Percentiles rank a stretch among this genome's conserved stretches.
Conservation (phyloP, 305 asterid species). For the Fraxinus albicans region DNA sequence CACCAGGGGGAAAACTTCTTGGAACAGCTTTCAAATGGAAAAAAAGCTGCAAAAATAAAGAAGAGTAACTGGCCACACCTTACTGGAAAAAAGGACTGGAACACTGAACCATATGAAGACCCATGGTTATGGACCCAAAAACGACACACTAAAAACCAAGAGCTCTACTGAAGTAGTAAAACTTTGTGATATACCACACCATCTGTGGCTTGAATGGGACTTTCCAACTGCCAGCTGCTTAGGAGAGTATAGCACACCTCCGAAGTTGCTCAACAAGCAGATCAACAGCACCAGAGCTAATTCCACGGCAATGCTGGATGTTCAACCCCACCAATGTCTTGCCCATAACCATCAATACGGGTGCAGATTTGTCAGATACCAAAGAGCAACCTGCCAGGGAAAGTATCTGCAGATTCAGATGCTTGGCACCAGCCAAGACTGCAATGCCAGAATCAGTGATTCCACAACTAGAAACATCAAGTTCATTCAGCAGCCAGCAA, state of each 20-base stretch:
- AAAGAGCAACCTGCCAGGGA: slow-evolving; percentile 62
- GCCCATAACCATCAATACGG: slow-evolving; percentile 51
- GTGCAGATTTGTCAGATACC: slow-evolving; percentile 58
- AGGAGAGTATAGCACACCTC: slow-evolving; percentile 82
- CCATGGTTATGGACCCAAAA: slow-evolving; percentile 51
- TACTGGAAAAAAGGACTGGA: slow-evolving; percentile 39
- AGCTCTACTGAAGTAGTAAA: slow-evolving; percentile 18
- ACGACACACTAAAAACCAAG: slow-evolving; percentile 30
- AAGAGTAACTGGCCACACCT: slow-evolving; percentile 32
- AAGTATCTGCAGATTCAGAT: slow-evolving; percentile 53
- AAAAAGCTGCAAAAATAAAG: slow-evolving; percentile 50
- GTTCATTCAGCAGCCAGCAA: slow-evolving; percentile 62
- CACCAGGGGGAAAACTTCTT: slow-evolving; percentile 31
- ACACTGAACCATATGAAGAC: slow-evolving; percentile 40
- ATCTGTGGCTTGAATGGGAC: not conserved
- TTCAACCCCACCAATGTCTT: slow-evolving; percentile 62
- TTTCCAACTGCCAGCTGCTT: slow-evolving; percentile 21
- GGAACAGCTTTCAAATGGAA: slow-evolving; percentile 38
- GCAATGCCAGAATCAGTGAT: slow-evolving; percentile 70
- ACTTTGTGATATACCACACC: slow-evolving; percentile 5
- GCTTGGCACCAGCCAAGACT: slow-evolving; percentile 52
- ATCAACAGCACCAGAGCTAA: slow-evolving; percentile 40
- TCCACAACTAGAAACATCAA: slow-evolving; percentile 57
- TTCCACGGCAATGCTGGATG: slow-evolving; percentile 66
- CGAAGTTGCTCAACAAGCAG: slow-evolving; percentile 60